Percentiles rank a stretch among this genome's conserved stretches.
These are phyloP conservation scores for Ormosia emarginata DNA, from an alignment of 306 rosid genomes.

Conservation along the genomic window DNA sequence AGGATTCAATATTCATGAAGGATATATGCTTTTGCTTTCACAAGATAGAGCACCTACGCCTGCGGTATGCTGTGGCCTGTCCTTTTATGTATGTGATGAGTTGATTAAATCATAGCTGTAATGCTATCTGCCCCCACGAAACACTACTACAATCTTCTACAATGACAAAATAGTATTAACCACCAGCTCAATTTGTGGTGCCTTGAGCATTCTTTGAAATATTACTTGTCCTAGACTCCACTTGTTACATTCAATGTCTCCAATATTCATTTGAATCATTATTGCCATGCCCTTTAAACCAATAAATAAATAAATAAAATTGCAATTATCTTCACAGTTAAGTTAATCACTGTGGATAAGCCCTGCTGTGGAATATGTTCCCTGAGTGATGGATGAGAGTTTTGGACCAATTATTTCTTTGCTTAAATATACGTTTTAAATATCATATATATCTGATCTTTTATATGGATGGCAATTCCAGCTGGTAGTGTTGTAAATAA, in stretches of 20 bases:
- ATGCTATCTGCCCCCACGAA: neutral
- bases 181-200: neutral
- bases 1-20: constrained; percentile 8
- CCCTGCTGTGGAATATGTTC: neutral
- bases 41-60: constrained; percentile 10
- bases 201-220: neutral
- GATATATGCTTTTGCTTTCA: constrained; percentile 29
- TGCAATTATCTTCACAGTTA: neutral
- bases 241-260: neutral
- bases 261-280: neutral
- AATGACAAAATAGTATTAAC: neutral
- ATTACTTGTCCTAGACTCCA: neutral
- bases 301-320: neutral
- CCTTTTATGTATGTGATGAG: neutral
- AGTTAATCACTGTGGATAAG: neutral
- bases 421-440: neutral
- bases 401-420: neutral
- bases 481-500: neutral
- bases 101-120: neutral
- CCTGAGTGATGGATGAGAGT: neutral
- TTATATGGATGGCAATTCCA: neutral
- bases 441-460: neutral
- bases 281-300: neutral
- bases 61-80: neutral
- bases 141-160: neutral